Evolutionary conservation across 352 stramenopile genomes (phyloP), one percentile per base, ranked within the genome.

Genomic region (Aphanomyces astaci): DNA sequence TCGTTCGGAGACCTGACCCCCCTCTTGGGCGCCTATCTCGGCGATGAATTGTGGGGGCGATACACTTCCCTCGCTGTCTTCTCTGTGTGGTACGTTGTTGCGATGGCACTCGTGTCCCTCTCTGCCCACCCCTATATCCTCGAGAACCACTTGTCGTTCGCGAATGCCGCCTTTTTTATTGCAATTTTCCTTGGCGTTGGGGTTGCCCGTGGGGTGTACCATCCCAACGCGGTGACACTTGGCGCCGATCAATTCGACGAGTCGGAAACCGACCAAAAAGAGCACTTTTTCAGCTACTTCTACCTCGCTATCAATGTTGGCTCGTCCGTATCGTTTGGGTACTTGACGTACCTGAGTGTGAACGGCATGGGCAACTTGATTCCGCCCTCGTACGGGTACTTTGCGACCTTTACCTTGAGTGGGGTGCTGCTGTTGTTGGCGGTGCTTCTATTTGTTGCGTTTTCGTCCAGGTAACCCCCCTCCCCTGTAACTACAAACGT

Each of bases 271-370:
- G 27, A 74, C 71, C 19, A 76, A 66, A 91, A 90, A 57, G 5
- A 59, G 19, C 2, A 77, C 24, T 39, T 79, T 72, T 39, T 79
- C 59, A 13, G 70, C 70, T 7, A 75, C 52, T 28, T 78, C 17
- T 11, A 78, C 25, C 13, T n/a, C 40, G 45, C 32, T 62, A 57
- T 79, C 66, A 22, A 63, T 60, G n/a, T 78, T 40, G 90, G 90
- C 59, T 88, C 90, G 22, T 84, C 96, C 69, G 88, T 96, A 59
- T 95, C 87, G 49, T 97, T 94, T 75, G 87, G 83, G 4, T 92
- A 96, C 60, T 72, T 97, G 1, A 92, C 86, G 13, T 83, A 95
- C 51, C 77, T 97, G 0, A 96, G 87, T 67, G 86, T 96, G 7
- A 78, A 94, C 75, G 90, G 90, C 24, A 79, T 85, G 0, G 82